Base-by-base conservation (phyloP, 495 filamentous ascomycete species). In the Penicillium paradoxum region DNA sequence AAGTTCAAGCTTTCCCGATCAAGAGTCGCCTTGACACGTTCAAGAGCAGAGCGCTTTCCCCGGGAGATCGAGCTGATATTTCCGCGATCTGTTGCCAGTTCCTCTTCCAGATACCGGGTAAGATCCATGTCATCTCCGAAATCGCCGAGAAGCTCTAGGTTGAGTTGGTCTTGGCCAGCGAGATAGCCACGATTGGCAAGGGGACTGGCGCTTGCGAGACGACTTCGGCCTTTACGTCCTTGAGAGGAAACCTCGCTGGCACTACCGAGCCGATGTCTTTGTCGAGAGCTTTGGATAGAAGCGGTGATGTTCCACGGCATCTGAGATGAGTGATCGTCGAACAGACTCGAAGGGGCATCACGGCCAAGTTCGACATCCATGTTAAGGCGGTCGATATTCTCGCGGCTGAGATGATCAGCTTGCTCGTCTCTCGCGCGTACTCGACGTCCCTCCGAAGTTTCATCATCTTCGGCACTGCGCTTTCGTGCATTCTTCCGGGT, bases 251-350 rank as follows among this genome's bases (percentile, higher is more conserved):
- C 71, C 17, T 84, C 83, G 53, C 78, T 81, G 9, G 75, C 70
- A 41, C 75, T 80, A 10, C 76, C 68, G 22, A 83, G 62, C 32
- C 76, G 75, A 45, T 73, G 73, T 5, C 67, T 70, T 17, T 70
- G 73, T n/a, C 71, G 68, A 19, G 83, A 85, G 45, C 79, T 79
- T 39, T 79, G 74, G 3, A 79, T 55, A 3, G 84, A 87, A 22
- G 80, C 78, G 18, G 73, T 80, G 57, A 82, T 76, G 57, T 88
- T 88, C 86, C 86, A 89, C 37, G 86, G 86, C 77, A 88, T 82
- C 30, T 78, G 76, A 2, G 77, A 80, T 10, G 81, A 81, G 36
- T 71, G 70, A 38, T 82, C 75, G 51, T 86, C 81, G n/a, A 74
- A 67, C 2, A 86, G 74, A 15, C 76, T 73, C 0, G 75, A 70